phyloP scores from a whole-genome alignment of 441 rosid species.

The Arabidopsis lyrata region DNA sequence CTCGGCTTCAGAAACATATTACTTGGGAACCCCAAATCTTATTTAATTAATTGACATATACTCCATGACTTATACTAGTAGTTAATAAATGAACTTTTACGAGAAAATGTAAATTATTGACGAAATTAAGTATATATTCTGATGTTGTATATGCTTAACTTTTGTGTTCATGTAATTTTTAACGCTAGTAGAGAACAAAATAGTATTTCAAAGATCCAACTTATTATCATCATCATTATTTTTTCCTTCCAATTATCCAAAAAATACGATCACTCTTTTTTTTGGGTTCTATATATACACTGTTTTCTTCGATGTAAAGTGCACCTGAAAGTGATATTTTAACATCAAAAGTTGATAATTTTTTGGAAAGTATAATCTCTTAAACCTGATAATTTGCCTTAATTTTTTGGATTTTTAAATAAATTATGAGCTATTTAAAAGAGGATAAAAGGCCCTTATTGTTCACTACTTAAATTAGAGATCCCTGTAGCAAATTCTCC shows the following conservation, averaged over 20 bases:
- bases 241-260: neutral
- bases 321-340: neutral
- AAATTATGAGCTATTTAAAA: neutral
- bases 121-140: neutral
- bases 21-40: conserved; percentile 40
- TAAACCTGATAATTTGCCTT: neutral
- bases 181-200: neutral
- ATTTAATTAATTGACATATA: conserved; percentile 18
- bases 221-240: neutral
- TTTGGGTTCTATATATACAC: neutral
- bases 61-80: neutral
- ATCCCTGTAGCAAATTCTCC: conserved; percentile 13
- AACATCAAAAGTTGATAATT: neutral
- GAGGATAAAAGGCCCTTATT: neutral
- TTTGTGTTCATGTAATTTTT: neutral
- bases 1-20: conserved; percentile 54
- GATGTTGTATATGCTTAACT: neutral
- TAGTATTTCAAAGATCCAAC: neutral
- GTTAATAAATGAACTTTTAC: neutral
- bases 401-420: neutral
- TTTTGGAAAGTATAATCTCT: neutral
- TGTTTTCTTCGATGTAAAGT: neutral
- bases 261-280: neutral
- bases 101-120: neutral
- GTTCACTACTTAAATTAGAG: neutral